Evolutionary conservation across 768 basidiomycete species (phyloP), one percentile per base, ranked within the genome.

Genomic region (Auriscalpium vulgare): DNA sequence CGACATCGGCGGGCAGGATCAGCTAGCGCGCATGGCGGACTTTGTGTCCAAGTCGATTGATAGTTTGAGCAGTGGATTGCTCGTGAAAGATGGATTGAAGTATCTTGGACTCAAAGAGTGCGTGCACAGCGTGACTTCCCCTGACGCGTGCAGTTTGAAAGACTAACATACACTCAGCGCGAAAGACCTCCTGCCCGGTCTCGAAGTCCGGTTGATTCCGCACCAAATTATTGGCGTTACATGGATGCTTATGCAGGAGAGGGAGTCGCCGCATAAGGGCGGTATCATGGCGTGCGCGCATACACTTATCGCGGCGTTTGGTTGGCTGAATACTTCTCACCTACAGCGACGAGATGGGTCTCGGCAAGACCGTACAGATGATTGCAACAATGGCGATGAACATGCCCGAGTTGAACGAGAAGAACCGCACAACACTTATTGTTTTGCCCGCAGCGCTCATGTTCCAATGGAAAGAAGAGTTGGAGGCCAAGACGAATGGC

Each of bases 201-300:
- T 91, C 58, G 82, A 84, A 64, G 80, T 90, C 10, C 76, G 81
- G 4, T 74, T 91, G 9, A 73, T 91, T 57, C 79, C 82, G 8
- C 90, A 91, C 64, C 87, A 91, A 67, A 72, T 79, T 38, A 84
- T 91, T 51, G 89, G 90, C 0, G 88, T 91, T 16, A 78, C 78
- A 38, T 91, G 88, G 85, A 89, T 91, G 88, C 55, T 86, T 0
- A 74, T 82, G 14, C 81, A 83, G 64, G 86, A 87, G 63, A 70
- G 66, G 19, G 70, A 76, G 23, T 57, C 60, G 13, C 59, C 61
- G 5, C 73, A 82, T 58, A 78, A 69, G 62, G 85, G 86, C 11
- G 85, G 86, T 14, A 85, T 87, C 47, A 71, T 87, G 36, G 86
- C 84, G 74, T 72, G 56, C 65, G 75, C 73, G 10, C 35, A 37